Evolutionary conservation across 495 filamentous ascomycete genomes (phyloP), one percentile per base, ranked within the genome.

Genomic region (Neurospora tetraspora): DNA sequence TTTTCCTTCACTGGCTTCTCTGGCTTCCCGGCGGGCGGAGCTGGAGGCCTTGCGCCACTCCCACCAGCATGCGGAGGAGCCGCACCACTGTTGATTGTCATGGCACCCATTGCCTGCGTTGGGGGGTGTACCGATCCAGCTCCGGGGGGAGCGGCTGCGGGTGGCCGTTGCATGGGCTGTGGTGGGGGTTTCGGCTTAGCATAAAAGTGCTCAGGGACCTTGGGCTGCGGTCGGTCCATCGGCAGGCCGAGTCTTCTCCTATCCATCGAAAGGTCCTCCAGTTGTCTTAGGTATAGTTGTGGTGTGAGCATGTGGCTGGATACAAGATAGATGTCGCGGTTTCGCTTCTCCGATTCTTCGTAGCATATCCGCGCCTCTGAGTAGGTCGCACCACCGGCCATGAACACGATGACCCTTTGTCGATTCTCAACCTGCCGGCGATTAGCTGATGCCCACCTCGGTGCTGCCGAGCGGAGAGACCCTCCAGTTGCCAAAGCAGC

Each of bases 331-430:
- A 97, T 86, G 75, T 98, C 96, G 53, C 91, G 89, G 71, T 86
- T 88, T 73, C 86, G 88, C 68, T 87, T 76, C 72, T 91, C 86
- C 10, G 92, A 91, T 61, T 95, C 80, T 74, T 99, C 94, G 76
- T 98, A 98, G 82, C 96, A 98, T 23, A 91, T 86, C 70, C 96
- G 89, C 8, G 92, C 84, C 82, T 99, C 96, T 1, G 92, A 91
- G 80, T 94, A 96, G 4, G 94, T 99, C 8, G 96, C 96, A 47
- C 96, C 96, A 42, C 96, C 96, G 23, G 96, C 95, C 89, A 98
- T 91, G 80, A 98, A 98, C 68, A 98, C 91, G 73, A 99, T 92
- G 65, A 98, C 89, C 53, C 96, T 91, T 81, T 99, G 96, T 65
- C 90, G 88, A 70, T 92, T 93, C 76, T 97, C 94, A 23, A 91